Base-by-base conservation (phyloP, 2,329 filamentous ascomycete genomes). In the Westerdykella aurantiaca region DNA sequence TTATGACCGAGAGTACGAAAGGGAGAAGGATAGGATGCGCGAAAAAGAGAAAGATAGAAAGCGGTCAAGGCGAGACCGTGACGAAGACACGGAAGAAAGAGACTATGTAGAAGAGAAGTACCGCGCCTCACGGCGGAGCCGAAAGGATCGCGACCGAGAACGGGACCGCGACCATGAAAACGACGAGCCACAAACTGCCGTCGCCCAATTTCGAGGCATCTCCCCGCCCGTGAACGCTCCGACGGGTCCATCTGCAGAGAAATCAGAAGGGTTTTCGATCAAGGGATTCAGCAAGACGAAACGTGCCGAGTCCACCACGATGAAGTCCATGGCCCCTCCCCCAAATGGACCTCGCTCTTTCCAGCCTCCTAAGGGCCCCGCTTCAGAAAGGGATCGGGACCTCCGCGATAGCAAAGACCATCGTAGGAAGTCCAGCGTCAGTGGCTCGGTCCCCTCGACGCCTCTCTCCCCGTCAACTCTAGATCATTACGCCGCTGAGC, bases 401-500 rank as follows among this genome's bases (percentile, higher is more conserved):
- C 52, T 53, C 25, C 41, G 46, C 29, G 50, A 57, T 5, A 31
- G 48, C 16, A 42, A 45, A 42, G 45, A 53, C 34, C 50, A 53
- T 29, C 48, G 50, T 22, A 14, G 38, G 31, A 50, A 42, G 29
- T 13, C 29, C 4, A 52, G 49, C 21, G 37, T 39, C 6, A 42
- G 37, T 5, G 33, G 17, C 9, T 29, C 25, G 4, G 25, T 12
- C 25, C 4, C 16, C 41, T 35, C 50, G 3, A 43, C 46, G 14
- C 43, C 45, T 5, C 40, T 45, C 12, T 45, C 46, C 6, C 37
- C 56, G 9, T 48, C 52, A 1, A 38, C 51, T 11, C 56, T 58
- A 44, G 81, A 85, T 51, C 74, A 79, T n/a, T 83, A 86, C 63
- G 83, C 83, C 1, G 71, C 82, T 0, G 84, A 88, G 64, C 79